Percentiles rank a stretch among this genome's conserved stretches.
Evolutionary conservation across 129 eudicot species (phyloP).

Genomic region (Dittrichia graveolens): DNA sequence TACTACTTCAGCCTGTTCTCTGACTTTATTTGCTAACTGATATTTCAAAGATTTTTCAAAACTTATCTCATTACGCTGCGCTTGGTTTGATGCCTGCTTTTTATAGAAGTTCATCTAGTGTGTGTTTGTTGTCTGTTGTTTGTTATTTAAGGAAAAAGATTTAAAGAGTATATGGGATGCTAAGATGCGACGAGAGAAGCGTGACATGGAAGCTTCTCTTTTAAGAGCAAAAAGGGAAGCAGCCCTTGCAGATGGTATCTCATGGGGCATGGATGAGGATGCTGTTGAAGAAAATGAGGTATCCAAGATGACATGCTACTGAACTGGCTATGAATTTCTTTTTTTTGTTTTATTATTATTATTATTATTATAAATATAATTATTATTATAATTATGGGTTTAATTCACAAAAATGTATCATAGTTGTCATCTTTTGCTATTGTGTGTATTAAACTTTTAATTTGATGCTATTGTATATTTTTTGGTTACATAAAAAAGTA

Average conservation of each 20-base stretch:
- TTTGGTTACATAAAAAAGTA: no score
- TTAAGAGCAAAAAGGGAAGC: slow-evolving; percentile 83
- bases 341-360: background rate
- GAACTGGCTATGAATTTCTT: background rate
- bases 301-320: slow-evolving; percentile 15
- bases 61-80: background rate
- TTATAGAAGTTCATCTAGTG: slow-evolving; percentile 9
- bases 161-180: slow-evolving; percentile 47
- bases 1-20: no score
- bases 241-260: slow-evolving; percentile 89
- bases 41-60: no score
- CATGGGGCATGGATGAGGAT: slow-evolving; percentile 99
- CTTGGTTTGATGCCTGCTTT: slow-evolving; percentile 19
- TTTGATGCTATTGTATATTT: no score
- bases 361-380: no score
- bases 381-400: no score
- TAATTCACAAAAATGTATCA: no score
- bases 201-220: slow-evolving; percentile 96
- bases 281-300: slow-evolving; percentile 98
- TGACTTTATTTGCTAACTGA: no score
- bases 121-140: background rate
- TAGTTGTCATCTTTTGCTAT: no score
- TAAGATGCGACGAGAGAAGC: slow-evolving; percentile 51
- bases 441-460: no score
- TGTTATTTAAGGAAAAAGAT: slow-evolving; percentile 74